Conservation (phyloP, 2,329 filamentous ascomycete species). For the Aspergillus vadensis region DNA sequence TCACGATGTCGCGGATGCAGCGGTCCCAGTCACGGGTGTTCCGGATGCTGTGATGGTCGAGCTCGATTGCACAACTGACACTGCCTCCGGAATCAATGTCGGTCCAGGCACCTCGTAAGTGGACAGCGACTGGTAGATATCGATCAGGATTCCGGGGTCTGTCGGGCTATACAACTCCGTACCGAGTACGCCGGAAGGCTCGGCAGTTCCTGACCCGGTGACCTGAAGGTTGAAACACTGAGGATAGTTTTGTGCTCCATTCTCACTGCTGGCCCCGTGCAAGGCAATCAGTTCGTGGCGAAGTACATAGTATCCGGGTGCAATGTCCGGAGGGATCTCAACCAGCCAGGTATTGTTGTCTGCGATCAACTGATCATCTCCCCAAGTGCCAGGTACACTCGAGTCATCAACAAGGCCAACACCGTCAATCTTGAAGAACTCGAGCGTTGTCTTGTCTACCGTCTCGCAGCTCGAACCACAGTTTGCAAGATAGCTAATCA, state of each 20-base stretch:
- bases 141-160: slow-evolving; percentile 60
- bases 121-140: slow-evolving; percentile 51
- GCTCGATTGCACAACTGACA: slow-evolving; percentile 18
- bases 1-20: neutral
- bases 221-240: slow-evolving; percentile 61
- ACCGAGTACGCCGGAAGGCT: slow-evolving; percentile 50
- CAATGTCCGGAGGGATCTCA: slow-evolving; percentile 46
- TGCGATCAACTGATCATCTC: slow-evolving; percentile 52
- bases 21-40: slow-evolving; percentile 10
- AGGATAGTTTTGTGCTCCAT: slow-evolving; percentile 54
- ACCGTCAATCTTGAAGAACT: slow-evolving; percentile 64
- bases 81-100: slow-evolving; percentile 17
- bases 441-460: slow-evolving; percentile 53
- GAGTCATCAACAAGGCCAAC: slow-evolving; percentile 52
- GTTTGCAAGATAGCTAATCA: slow-evolving; percentile 63
- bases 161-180: slow-evolving; percentile 56
- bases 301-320: slow-evolving; percentile 53
- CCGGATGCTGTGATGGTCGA: slow-evolving; percentile 20
- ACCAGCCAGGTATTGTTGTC: slow-evolving; percentile 53
- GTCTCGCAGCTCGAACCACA: slow-evolving; percentile 56
- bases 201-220: slow-evolving; percentile 51
- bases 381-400: slow-evolving; percentile 53
- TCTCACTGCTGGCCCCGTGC: slow-evolving; percentile 44
- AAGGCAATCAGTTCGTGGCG: slow-evolving; percentile 56
- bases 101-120: slow-evolving; percentile 21